A percentile compares a stretch with the other conserved stretches of the same genome.
Evolutionary conservation across 768 basidiomycete genomes (phyloP).

Genomic region (Amanita pallidorosea): DNA sequence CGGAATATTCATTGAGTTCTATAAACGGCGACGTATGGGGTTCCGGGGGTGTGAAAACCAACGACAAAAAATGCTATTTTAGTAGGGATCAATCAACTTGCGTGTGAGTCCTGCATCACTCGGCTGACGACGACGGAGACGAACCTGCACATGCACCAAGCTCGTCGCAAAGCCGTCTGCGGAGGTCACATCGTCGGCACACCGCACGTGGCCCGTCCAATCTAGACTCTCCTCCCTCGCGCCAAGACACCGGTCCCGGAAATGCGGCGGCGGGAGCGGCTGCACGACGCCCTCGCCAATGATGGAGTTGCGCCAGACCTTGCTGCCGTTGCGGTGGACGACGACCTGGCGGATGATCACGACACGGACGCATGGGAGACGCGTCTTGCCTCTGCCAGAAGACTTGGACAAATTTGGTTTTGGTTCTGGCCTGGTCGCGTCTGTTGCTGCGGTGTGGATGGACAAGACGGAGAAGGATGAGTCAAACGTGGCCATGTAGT

Average conservation of each 20-base stretch:
- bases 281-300: constrained; percentile 40
- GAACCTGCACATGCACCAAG: constrained; percentile 31
- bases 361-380: constrained; percentile 28
- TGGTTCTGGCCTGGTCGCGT: not conserved
- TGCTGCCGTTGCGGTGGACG: constrained; percentile 20
- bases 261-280: constrained; percentile 29
- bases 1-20: constrained; percentile 34
- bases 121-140: constrained; percentile 6
- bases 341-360: constrained; percentile 41
- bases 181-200: constrained; percentile 20
- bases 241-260: constrained; percentile 6
- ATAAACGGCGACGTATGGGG: constrained; percentile 23
- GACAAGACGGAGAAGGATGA: constrained; percentile 11
- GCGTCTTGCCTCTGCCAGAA: not conserved
- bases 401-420: not conserved
- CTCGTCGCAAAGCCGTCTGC: constrained; percentile 36
- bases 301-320: constrained; percentile 25
- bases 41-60: constrained; percentile 32
- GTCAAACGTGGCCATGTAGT: not conserved
- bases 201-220: constrained; percentile 47
- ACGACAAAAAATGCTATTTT: constrained; percentile 48
- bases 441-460: constrained; percentile 11
- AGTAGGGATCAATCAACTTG: not conserved
- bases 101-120: constrained; percentile 5
- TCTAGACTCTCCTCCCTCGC: constrained; percentile 33